Evolutionary conservation across 176 grass and related monocot genomes (phyloP).

Genomic region (Musa schizocarpa): DNA sequence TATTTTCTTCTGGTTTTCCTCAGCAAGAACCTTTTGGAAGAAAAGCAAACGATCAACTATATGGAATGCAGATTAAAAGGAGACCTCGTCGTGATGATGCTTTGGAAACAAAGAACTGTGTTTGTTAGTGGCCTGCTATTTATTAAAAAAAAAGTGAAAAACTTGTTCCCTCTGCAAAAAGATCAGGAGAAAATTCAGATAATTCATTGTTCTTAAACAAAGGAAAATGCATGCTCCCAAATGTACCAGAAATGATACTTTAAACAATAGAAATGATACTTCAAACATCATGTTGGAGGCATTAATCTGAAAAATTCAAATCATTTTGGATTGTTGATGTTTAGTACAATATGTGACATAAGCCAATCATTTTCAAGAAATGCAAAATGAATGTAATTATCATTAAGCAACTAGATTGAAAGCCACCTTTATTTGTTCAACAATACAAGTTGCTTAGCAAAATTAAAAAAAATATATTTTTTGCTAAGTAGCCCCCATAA

Average conservation of each 20-base stretch:
- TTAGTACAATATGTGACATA: too few relatives aligned
- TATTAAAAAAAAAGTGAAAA: too few relatives aligned
- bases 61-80: not conserved
- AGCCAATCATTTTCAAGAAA: not conserved
- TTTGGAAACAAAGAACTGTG: not conserved
- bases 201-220: not conserved
- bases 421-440: not conserved
- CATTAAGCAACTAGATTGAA: not conserved
- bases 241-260: not conserved
- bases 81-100: too few relatives aligned
- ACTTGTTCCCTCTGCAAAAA: too few relatives aligned
- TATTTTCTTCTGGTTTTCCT: conserved; percentile 46
- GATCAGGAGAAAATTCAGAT: too few relatives aligned
- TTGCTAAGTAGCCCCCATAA: not conserved
- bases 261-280: too few relatives aligned
- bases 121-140: too few relatives aligned
- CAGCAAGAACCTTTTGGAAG: conserved; percentile 41
- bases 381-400: not conserved
- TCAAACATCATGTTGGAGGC: not conserved
- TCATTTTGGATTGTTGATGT: too few relatives aligned
- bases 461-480: not conserved
- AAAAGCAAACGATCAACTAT: conserved; percentile 7
- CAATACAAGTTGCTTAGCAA: not conserved
- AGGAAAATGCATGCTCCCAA: not conserved
- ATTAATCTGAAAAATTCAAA: not conserved